Conservation (phyloP, 1,139 yeast species). For the Fermentozyma sake region DNA sequence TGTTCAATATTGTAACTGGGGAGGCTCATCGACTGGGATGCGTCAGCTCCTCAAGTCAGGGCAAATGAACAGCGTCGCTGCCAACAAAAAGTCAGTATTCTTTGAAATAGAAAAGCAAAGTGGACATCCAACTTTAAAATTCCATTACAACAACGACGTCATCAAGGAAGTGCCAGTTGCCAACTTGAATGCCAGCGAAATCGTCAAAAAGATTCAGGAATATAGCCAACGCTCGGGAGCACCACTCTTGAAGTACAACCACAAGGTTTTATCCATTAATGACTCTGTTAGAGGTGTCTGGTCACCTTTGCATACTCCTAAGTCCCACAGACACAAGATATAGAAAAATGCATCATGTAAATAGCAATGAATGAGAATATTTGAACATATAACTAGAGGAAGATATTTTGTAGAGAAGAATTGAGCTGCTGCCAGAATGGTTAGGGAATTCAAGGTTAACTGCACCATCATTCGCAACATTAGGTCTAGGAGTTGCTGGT, state of each 20-base stretch:
- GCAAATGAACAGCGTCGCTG: slow-evolving; percentile 55
- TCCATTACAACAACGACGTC: slow-evolving; percentile 15
- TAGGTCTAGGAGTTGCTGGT: too few relatives aligned
- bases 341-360: too few relatives aligned
- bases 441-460: too few relatives aligned
- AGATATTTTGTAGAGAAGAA: too few relatives aligned
- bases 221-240: slow-evolving; percentile 38
- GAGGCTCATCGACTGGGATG: slow-evolving; percentile 88
- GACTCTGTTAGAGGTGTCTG: slow-evolving; percentile 92
- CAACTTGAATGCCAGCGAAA: slow-evolving; percentile 57
- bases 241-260: slow-evolving; percentile 42
- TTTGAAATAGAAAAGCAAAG: slow-evolving; percentile 64
- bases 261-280: slow-evolving; percentile 75
- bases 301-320: slow-evolving; percentile 89
- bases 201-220: slow-evolving; percentile 57
- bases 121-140: slow-evolving; percentile 74
- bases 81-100: slow-evolving; percentile 58
- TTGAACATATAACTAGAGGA: too few relatives aligned
- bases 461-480: too few relatives aligned
- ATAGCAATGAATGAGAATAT: too few relatives aligned
- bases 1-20: slow-evolving; percentile 86
- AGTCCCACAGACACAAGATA: slow-evolving; percentile 63
- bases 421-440: too few relatives aligned
- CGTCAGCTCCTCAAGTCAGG: slow-evolving; percentile 59
- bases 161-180: slow-evolving; percentile 42